Evolutionary conservation across 106 monocot genomes (phyloP), one percentile per base, ranked within the genome.

Genomic region (Xerophyta viscosa): DNA sequence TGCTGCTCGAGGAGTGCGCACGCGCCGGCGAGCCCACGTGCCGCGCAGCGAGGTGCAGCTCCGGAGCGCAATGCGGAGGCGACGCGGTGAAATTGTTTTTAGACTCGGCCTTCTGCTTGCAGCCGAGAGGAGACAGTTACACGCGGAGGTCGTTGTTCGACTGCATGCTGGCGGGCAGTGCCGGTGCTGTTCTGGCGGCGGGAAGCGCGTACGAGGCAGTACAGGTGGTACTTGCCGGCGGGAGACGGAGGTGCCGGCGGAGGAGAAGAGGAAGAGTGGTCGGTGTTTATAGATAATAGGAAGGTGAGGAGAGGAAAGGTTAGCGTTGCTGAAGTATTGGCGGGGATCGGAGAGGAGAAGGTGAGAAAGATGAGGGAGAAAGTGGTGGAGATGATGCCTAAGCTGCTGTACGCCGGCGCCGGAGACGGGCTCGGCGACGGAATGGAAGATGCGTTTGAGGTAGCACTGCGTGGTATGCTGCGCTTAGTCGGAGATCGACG

Each of bases 81-180:
- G 72, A 61, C 58, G 69, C 85, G 26, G 4, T 85, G 63, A 55
- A 14, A 2, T 53, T 89, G 54, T 96, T 96, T 62, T 46, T 96
- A 20, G 75, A 66, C 5, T 85, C 96, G 0, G 44, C 2, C 4
- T 89, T 96, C 72, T 96, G 96, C 66, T 50, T 96, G 43, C 96
- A 96, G 56, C 96, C 89, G 26, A 66, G 84, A 20, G 96, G 89
- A 14, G 89, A 96, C 46, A 96, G 89, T 60, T 79, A 51, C 63
- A 89, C 96, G 26, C 41, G 89, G 53, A 47, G 96, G 42, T 96
- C 96, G 8, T 61, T 84, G 66, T 96, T 96, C 62, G 96, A 96
- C 41, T 89, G 89, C 78, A 85, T 96, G 71, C 48, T 94, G 31
- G 93, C 93, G 26, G 93, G 80, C 81, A 24, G 68, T 96, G 24